phyloP scores from a whole-genome alignment of 495 filamentous ascomycete genomes.

The Trichoderma reesei region DNA sequence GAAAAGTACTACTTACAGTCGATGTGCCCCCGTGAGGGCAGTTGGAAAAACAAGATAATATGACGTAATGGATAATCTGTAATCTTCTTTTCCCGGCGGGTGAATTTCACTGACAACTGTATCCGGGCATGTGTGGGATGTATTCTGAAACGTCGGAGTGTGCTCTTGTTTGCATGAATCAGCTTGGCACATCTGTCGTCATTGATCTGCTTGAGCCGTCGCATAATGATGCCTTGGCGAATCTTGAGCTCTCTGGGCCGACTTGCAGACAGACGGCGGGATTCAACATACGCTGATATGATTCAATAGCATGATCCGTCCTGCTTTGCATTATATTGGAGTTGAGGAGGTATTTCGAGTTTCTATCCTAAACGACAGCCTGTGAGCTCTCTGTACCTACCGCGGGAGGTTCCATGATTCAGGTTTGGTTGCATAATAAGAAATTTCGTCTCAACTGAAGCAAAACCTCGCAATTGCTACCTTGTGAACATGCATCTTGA shows the following conservation, averaged over 20 bases:
- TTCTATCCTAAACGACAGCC: too few species aligned
- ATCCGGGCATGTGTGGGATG: background rate
- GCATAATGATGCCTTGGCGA: background rate
- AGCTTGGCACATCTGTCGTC: background rate
- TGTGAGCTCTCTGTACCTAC: too few species aligned
- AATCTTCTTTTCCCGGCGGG: background rate
- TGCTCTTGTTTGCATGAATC: background rate
- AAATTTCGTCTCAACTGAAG: too few species aligned
- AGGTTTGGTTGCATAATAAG: too few species aligned
- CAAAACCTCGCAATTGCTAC: too few species aligned
- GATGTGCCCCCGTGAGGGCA: background rate
- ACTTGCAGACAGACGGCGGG: background rate
- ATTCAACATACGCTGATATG: too few species aligned
- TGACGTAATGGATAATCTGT: constrained; percentile 1
- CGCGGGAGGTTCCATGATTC: too few species aligned
- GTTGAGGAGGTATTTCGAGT: too few species aligned
- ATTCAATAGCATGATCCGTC: too few species aligned
- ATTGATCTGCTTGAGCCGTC: background rate
- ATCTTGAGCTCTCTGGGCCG: background rate
- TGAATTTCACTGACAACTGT: background rate
- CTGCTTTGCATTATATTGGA: too few species aligned
- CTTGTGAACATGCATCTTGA: too few species aligned
- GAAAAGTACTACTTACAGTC: background rate
- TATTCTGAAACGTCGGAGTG: background rate
- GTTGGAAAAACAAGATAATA: background rate